phyloP scores from a whole-genome alignment of 2,329 filamentous ascomycete species.

The Byssothecium circinans region DNA sequence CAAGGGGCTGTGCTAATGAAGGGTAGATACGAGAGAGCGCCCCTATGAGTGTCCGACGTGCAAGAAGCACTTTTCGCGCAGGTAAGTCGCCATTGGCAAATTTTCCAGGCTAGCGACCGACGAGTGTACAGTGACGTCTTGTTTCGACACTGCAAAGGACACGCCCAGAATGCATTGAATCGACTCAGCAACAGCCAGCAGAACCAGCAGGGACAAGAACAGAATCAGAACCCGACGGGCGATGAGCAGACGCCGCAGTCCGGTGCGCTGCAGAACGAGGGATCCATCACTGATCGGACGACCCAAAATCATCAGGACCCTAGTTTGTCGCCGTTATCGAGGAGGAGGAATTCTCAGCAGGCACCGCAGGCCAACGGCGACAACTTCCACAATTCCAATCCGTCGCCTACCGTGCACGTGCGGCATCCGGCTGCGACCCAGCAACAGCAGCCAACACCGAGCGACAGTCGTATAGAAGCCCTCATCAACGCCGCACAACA shows the following conservation, averaged over 20 bases:
- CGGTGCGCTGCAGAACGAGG: conserved; percentile 23
- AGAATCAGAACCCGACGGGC: conserved; percentile 11
- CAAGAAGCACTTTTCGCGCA: conserved; percentile 58
- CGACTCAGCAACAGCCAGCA: conserved; percentile 36
- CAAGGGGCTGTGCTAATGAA: conserved; percentile 22
- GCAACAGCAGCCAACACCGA: conserved; percentile 27
- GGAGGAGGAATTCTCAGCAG: conserved; percentile 26
- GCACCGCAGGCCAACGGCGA: conserved; percentile 24
- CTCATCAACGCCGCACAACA: conserved; percentile 43
- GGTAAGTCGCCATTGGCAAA: conserved; percentile 39
- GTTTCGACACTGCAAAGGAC: conserved; percentile 56
- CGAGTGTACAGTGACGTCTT: conserved; percentile 48
- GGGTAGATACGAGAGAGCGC: conserved; percentile 56
- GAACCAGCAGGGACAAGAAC: conserved; percentile 21
- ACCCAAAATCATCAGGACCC: conserved; percentile 28
- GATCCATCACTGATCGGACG: conserved; percentile 21
- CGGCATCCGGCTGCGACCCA: conserved; percentile 14
- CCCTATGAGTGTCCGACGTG: conserved; percentile 58
- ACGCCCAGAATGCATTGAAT: conserved; percentile 47
- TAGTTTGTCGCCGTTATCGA: conserved; percentile 28
- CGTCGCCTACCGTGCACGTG: conserved; percentile 17
- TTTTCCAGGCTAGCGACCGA: conserved; percentile 20
- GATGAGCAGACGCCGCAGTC: conserved; percentile 23
- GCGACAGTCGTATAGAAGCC: conserved; percentile 40
- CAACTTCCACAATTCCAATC: conserved; percentile 15